Conservation (phyloP, 2,329 filamentous ascomycete species). For the Sordariomycetes sp. region DNA sequence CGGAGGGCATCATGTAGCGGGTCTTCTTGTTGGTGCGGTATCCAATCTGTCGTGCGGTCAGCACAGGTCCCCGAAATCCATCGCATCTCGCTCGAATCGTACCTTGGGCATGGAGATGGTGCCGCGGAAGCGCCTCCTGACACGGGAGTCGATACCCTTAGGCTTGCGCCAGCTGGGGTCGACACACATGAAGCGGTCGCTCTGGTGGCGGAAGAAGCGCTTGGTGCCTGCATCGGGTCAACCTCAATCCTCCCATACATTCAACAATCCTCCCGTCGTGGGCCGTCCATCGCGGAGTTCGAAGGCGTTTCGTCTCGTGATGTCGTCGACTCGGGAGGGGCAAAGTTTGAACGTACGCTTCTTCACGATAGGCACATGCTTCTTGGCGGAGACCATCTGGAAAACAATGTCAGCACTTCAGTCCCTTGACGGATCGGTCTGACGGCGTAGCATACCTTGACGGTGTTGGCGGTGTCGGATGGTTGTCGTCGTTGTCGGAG, state of each 20-base stretch:
- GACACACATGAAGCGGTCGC: constrained; percentile 91
- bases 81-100: constrained; percentile 34
- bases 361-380: constrained; percentile 99
- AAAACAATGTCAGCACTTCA: constrained; percentile 19
- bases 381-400: constrained; percentile 98
- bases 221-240: constrained; percentile 63
- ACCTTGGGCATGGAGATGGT: constrained; percentile 97
- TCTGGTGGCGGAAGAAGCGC: constrained; percentile 96
- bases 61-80: neutral
- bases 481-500: constrained; percentile 18
- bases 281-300: neutral
- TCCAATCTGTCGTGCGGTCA: constrained; percentile 62
- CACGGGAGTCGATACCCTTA: constrained; percentile 99
- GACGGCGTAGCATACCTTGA: constrained; percentile 24
- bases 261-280: neutral
- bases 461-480: constrained; percentile 26
- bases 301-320: neutral
- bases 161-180: constrained; percentile 94
- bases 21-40: constrained; percentile 99
- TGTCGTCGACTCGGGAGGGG: constrained; percentile 2
- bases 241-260: constrained; percentile 11
- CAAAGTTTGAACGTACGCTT: constrained; percentile 72
- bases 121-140: constrained; percentile 95
- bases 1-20: constrained; percentile 95
- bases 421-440: constrained; percentile 9